Evolutionary conservation across 768 basidiomycete species (phyloP), one percentile per base, ranked within the genome.

Genomic region (Naematelia encephala): DNA sequence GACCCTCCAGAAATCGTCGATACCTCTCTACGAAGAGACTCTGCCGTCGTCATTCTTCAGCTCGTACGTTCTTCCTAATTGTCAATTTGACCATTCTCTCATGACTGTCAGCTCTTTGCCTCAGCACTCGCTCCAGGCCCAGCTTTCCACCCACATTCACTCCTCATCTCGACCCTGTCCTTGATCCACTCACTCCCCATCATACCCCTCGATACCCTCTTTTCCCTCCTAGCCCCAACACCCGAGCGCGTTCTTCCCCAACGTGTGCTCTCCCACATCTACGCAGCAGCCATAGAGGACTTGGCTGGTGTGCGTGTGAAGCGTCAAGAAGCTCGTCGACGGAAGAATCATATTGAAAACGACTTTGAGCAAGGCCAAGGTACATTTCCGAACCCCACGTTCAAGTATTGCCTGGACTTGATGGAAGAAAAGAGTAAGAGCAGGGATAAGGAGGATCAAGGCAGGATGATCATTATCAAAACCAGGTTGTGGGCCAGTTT

Each of bases 241-340:
- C 34, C 34, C 8, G 34, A 39, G 16, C 34, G 16, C 16, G 8
- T 16, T 8, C 34, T 39, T 16, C 34, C 34, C 8, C 21, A 22
- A 25, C 49, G 11, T 10, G 27, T 55, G 10, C 21, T 61, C 47
- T 28, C 60, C 0, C 66, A 71, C 54, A 13, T 64, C 19, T 25
- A 51, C 39, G 39, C 54, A 3, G 23, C 63, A 14, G 27, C 28
- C 13, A 43, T 71, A 1, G 69, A 71, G 46, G 67, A 68, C 45
- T 25, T 66, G 14, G 64, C 30, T 2, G 66, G 61, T 1, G 42
- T 62, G 11, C 29, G 68, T 28, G 22, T 10, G 16, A 16, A 8
- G 8, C 34, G 34, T 8, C 8, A 8, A 39, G 34, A 39, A 16
- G 34, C 34, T 16, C 34, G 34, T 39, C 34, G 34, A 16, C 34